Base-by-base conservation (phyloP, 192 early-diverging fungal genomes). In the Podila horticola region DNA sequence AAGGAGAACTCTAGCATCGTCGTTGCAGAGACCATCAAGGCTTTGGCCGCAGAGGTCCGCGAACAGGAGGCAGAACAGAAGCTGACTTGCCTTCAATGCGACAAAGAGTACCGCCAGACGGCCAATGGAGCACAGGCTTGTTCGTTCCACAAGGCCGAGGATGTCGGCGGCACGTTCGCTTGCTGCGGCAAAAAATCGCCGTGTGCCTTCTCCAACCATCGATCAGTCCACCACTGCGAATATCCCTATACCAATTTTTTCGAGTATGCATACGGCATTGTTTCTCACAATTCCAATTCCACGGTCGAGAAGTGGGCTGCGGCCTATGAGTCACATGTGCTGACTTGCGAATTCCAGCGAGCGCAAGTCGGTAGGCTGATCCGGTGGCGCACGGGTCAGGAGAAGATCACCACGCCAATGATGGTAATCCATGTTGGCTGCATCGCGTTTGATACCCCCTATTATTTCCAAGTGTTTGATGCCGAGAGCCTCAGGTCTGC, bases 371-470 rank as follows among this genome's bases (percentile, higher is more conserved):
- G 85, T 31, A 82, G 74, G 34, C 52, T 88, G 41, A 3, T 86
- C 33, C 70, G 84, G 48, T 88, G 84, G 84, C 51, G 65, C 3
- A 52, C 73, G 0, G 36, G 29, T 4, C 68, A 72, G 20, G 62
- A 71, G 22, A 48, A 36, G 58, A 69, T 88, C 20, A 30, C 62
- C 26, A 72, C 84, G 64, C 69, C 67, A 5, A 72, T 77, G 66
- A 74, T 88, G 58, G 49, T 86, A 15, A 72, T 88, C 58, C 77
- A 69, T 64, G 65, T 84, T 30, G 86, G 86, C 26, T 52, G 55
- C 2, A 71, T 86, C 20, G 63, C 33, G 45, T 82, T 33, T 51
- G 71, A 75, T 5, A 26, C 6, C 33, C 50, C 71, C 19, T 82
- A 84, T 62, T 74, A 71, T 64, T 83, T 88, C 50, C 76, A 81